Evolutionary conservation across 129 eudicot species (phyloP).

Genomic region (Saussurea involucrata): DNA sequence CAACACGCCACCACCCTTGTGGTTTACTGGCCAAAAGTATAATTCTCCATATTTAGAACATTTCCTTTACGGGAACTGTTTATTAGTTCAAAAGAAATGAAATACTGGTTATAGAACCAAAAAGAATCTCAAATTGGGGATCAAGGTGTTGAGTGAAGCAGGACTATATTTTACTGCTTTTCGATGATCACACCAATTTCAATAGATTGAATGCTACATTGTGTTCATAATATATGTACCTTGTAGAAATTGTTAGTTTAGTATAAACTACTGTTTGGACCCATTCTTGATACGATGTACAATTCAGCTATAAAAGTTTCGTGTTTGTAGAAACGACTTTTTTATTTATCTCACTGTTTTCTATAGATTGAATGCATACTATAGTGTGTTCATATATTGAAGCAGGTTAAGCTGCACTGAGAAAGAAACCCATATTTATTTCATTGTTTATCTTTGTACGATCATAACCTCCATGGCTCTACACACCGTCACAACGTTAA

Average conservation of each 20-base stretch:
- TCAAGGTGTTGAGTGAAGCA: not conserved
- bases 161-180: not conserved
- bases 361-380: not conserved
- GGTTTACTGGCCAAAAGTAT: too few species aligned
- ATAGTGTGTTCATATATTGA: not conserved
- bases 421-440: too few species aligned
- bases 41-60: too few species aligned
- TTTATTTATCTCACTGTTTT: not conserved
- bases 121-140: not conserved
- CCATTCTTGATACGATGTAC: not conserved
- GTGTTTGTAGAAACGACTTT: not conserved
- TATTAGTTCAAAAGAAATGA: not conserved
- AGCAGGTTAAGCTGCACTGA: not conserved
- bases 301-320: not conserved
- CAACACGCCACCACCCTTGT: too few species aligned
- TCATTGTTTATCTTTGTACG: too few species aligned
- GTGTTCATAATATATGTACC: not conserved
- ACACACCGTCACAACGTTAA: too few species aligned
- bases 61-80: not conserved
- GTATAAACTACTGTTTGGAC: not conserved
- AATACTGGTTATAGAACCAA: not conserved
- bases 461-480: too few species aligned
- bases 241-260: not conserved
- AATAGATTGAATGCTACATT: not conserved
- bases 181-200: not conserved